A percentile compares a stretch with the other conserved stretches of the same genome.
phyloP scores from a whole-genome alignment of 2,329 filamentous ascomycete species.

The Diaporthe sp. region DNA sequence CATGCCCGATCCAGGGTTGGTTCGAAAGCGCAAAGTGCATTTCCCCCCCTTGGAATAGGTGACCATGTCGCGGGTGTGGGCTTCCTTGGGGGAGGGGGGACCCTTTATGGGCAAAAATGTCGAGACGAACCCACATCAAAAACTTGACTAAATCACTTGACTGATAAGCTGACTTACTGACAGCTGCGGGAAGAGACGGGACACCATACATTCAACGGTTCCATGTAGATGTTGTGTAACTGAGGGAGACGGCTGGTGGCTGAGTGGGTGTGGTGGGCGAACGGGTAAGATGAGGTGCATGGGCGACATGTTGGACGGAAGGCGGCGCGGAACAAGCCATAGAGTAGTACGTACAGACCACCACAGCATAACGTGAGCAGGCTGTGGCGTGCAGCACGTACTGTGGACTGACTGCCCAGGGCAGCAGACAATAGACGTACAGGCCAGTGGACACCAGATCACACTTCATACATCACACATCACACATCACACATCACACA shows the following conservation, averaged over 20 bases:
- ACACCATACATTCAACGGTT: neutral
- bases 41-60: neutral
- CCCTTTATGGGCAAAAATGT: neutral
- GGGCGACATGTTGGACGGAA: too few relatives aligned
- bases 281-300: neutral
- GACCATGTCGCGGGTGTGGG: neutral
- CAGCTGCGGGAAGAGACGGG: conserved; percentile 26
- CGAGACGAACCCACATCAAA: neutral
- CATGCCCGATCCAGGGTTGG: neutral
- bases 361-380: neutral
- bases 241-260: neutral
- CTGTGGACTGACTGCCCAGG: too few relatives aligned
- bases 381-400: neutral
- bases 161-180: conserved; percentile 30
- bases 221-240: conserved; percentile 19
- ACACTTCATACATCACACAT: too few relatives aligned
- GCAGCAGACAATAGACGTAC: too few relatives aligned
- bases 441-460: too few relatives aligned
- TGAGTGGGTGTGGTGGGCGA: neutral
- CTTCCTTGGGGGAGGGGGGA: too few relatives aligned
- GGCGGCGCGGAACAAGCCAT: neutral
- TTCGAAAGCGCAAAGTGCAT: neutral
- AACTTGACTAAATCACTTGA: conserved; percentile 24
- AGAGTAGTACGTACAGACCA: neutral
- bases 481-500: too few relatives aligned